Evolutionary conservation across 768 basidiomycete genomes (phyloP).

Genomic region (Pseudohyphozyma bogoriensis): DNA sequence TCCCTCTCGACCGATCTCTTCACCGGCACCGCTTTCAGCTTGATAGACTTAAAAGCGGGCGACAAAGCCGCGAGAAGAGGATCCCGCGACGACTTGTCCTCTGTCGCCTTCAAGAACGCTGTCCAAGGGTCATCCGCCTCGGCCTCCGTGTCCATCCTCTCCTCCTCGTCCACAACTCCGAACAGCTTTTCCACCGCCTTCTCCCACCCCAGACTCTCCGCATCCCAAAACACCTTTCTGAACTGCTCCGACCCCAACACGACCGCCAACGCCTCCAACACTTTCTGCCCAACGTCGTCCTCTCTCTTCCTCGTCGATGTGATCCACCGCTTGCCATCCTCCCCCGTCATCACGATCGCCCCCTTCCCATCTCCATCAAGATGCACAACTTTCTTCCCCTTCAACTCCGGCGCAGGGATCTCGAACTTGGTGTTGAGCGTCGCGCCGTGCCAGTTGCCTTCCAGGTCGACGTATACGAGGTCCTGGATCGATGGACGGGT

Average conservation of each 20-base stretch:
- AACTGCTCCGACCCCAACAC: conserved; percentile 51
- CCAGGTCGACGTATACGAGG: conserved; percentile 54
- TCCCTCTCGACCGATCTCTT: conserved; percentile 15
- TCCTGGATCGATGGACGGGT: conserved; percentile 60
- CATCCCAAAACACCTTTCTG: conserved; percentile 49
- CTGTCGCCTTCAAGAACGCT: background rate
- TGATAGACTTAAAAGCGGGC: background rate
- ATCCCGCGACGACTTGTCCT: background rate
- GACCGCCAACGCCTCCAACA: conserved; percentile 46
- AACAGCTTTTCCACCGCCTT: conserved; percentile 44
- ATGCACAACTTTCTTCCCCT: too few relatives aligned
- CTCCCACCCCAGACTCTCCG: conserved; percentile 51
- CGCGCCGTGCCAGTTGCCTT: conserved; percentile 35
- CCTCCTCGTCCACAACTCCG: conserved; percentile 4
- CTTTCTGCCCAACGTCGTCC: background rate
- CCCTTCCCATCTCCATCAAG: too few relatives aligned
- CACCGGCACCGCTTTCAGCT: background rate
- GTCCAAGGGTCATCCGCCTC: background rate
- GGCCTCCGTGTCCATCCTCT: background rate
- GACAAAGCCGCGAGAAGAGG: background rate
- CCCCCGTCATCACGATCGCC: too few relatives aligned
- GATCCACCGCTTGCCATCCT: too few relatives aligned
- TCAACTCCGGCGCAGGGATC: too few relatives aligned
- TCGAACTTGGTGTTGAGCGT: background rate
- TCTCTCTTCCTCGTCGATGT: too few relatives aligned